Evolutionary conservation across 805 yeast genomes (phyloP).

Genomic region (Zygotorulaspora danielsina): DNA sequence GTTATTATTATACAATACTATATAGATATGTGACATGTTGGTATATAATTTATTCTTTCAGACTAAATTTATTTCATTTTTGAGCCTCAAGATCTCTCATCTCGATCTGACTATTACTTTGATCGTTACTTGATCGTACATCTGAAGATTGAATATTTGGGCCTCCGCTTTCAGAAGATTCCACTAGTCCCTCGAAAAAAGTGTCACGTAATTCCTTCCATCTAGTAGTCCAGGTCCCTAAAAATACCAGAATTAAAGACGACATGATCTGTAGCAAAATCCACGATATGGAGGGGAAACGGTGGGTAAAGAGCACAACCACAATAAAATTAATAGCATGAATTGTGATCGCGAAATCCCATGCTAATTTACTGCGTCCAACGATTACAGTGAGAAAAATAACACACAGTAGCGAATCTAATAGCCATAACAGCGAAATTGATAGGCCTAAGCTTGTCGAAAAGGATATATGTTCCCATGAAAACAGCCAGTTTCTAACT

Average conservation of each 20-base stretch:
- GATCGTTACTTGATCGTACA: slow-evolving; percentile 7
- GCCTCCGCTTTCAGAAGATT: slow-evolving; percentile 41
- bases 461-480: slow-evolving; percentile 70
- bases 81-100: slow-evolving; percentile 29
- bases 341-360: slow-evolving; percentile 95
- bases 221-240: slow-evolving; percentile 86
- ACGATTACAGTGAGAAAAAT: slow-evolving; percentile 80
- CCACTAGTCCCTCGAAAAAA: slow-evolving; percentile 79
- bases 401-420: slow-evolving; percentile 79
- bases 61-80: slow-evolving; percentile 7
- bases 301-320: slow-evolving; percentile 59
- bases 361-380: slow-evolving; percentile 88
- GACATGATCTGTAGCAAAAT: slow-evolving; percentile 74
- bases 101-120: slow-evolving; percentile 12
- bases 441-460: slow-evolving; percentile 80
- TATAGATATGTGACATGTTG: background rate
- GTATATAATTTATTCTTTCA: background rate
- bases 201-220: slow-evolving; percentile 90
- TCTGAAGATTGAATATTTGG: slow-evolving; percentile 2
- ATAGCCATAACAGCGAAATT: slow-evolving; percentile 69
- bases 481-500: slow-evolving; percentile 61
- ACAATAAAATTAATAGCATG: slow-evolving; percentile 74
- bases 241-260: slow-evolving; percentile 60
- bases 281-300: slow-evolving; percentile 79
- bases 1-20: background rate